Base-by-base conservation (phyloP, 768 basidiomycete genomes). In the Coprinellus micaceus region DNA sequence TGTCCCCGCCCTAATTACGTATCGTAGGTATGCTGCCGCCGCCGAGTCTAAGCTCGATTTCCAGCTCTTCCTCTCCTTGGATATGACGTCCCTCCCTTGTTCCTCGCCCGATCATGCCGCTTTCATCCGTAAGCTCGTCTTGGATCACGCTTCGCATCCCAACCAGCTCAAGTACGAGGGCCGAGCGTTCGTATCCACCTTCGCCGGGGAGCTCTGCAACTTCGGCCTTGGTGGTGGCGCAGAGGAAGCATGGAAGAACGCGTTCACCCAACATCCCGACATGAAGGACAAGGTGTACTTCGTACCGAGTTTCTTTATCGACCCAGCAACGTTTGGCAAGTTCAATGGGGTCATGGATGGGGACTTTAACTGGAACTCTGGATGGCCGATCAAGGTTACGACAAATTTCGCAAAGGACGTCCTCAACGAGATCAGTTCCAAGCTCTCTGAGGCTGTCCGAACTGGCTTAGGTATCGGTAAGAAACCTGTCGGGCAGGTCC, bases 51-150 rank as follows among this genome's bases (percentile, higher is more conserved):
- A 75, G 17, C 72, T 80, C 10, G 73, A 74, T 50, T 90, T 91
- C 75, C 84, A 87, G 66, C 71, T 92, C 49, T 91, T 90, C 70
- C 63, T 91, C 57, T 89, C 86, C 13, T 81, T 91, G 48, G 90
- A 92, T 64, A 90, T 89, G 89, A 72, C 83, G 3, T 79, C 79
- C 3, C 67, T 86, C 46, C 79, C 84, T 4, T 86, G 88, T 60
- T 66, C 64, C 6, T 74, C 74, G 15, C 60, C 76, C 21, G 63
- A 61, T 15, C 79, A 89, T 53, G 86, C 79, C 3, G 69, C 72
- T 29, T 63, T 66, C 12, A 72, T 89, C 19, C 78, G 83, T 50
- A 69, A 71, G 48, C 80, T 84, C 55, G 80, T 90, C 61, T 72
- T 72, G 13, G 74, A 74, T 30, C 83, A 84, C 59, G 67, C 78